These are phyloP conservation scores for Solanum neorickii DNA, from an alignment of 257 asterid genomes.

Conservation along the genomic window DNA sequence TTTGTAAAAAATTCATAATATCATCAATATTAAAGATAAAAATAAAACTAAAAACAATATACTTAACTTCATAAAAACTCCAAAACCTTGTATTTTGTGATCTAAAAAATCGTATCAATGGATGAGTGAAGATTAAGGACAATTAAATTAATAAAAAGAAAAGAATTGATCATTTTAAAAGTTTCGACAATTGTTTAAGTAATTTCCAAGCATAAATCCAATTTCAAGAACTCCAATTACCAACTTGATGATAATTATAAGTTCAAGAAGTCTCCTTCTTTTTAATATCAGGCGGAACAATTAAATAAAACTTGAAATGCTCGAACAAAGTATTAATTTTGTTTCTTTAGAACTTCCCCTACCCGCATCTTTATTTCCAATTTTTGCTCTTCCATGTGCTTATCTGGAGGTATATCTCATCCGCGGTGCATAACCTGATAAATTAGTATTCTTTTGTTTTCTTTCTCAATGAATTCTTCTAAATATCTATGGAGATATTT, in stretches of 20 bases:
- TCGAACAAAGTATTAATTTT: neutral
- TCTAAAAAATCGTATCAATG: too few species aligned
- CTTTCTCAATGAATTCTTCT: neutral
- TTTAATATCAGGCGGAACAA: neutral
- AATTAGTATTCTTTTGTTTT: neutral
- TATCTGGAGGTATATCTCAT: neutral
- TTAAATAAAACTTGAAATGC: neutral
- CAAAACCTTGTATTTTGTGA: too few species aligned
- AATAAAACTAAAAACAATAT: too few species aligned
- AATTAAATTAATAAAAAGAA: neutral
- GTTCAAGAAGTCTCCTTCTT: neutral
- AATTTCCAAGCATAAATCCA: neutral
- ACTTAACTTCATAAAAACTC: too few species aligned
- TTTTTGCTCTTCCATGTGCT: neutral
- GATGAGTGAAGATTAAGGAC: neutral
- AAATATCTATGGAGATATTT: neutral
- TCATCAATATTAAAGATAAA: too few species aligned
- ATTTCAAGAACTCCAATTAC: neutral
- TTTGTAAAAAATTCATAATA: too few species aligned
- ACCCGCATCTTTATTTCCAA: neutral
- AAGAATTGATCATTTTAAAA: neutral
- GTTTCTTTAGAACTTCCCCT: neutral
- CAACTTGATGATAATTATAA: neutral
- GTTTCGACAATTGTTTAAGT: neutral
- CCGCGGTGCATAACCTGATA: neutral